These are phyloP conservation scores for bread wheat (Triticum aestivum) DNA, from an alignment of 176 grass and related monocot species.

Conservation along the genomic window IWGSC_CS_RefSeq_v2.1 NC_057799.1:519222012-519222511, in stretches of 20 bases:
- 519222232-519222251: conserved; percentile 34
- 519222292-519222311: conserved; percentile 12
- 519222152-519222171: conserved; percentile 41
- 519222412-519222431: background rate
- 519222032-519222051: background rate
- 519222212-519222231: conserved; percentile 32
- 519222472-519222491: conserved; percentile 58
- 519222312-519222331: conserved; percentile 18
- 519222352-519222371: conserved; percentile 21
- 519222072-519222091: conserved; percentile 40
- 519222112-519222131: conserved; percentile 36
- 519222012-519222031: conserved; percentile 4
- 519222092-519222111: background rate
- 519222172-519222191: conserved; percentile 57
- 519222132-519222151: conserved; percentile 31
- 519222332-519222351: conserved; percentile 49
- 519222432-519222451: conserved; percentile 8
- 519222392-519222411: background rate
- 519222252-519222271: conserved; percentile 16
- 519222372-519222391: conserved; percentile 1
- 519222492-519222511: conserved; percentile 51
- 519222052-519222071: background rate
- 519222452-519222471: conserved; percentile 11
- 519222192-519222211: conserved; percentile 76
- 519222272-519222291: background rate